A percentile compares a stretch with the other conserved stretches of the same genome.
Evolutionary conservation across 441 rosid genomes (phyloP).

Genomic region (Jatropha multifida): DNA sequence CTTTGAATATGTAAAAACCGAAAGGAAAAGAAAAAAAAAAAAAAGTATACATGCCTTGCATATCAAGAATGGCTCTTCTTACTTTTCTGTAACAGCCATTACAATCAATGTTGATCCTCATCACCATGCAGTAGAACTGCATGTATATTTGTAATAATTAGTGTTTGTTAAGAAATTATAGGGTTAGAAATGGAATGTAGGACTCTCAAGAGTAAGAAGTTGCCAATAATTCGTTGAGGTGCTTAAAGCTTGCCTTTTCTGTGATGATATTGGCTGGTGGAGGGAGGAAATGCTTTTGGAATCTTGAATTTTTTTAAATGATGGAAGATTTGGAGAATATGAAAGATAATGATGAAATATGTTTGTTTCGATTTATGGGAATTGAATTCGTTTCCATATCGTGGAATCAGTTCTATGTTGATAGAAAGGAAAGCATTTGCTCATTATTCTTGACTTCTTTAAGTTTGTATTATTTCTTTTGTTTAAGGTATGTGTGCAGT

Average conservation of each 20-base stretch:
- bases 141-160: not conserved
- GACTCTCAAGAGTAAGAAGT: not conserved
- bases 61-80: slow-evolving; percentile 39
- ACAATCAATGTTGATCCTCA: slow-evolving; percentile 57
- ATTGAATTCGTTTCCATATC: not conserved
- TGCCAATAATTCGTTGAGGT: not conserved
- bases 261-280: slow-evolving; percentile 23
- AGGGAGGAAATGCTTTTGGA: not conserved
- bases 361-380: not conserved
- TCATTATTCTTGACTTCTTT: slow-evolving; percentile 32
- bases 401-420: slow-evolving; percentile 30
- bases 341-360: slow-evolving; percentile 3
- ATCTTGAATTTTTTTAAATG: not conserved
- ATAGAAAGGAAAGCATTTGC: slow-evolving; percentile 10
- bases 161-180: not conserved
- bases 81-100: slow-evolving; percentile 52
- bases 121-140: slow-evolving; percentile 46
- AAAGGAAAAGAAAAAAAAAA: not conserved
- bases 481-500: not conserved
- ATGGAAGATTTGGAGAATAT: slow-evolving; percentile 13
- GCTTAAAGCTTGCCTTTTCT: slow-evolving; percentile 28
- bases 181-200: not conserved
- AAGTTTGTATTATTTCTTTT: not conserved
- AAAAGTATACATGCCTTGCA: slow-evolving; percentile 31
- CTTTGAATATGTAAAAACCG: not conserved